Evolutionary conservation across 2,329 filamentous ascomycete species (phyloP), one percentile per base, ranked within the genome.

Genomic region (Nothopassalora personata): DNA sequence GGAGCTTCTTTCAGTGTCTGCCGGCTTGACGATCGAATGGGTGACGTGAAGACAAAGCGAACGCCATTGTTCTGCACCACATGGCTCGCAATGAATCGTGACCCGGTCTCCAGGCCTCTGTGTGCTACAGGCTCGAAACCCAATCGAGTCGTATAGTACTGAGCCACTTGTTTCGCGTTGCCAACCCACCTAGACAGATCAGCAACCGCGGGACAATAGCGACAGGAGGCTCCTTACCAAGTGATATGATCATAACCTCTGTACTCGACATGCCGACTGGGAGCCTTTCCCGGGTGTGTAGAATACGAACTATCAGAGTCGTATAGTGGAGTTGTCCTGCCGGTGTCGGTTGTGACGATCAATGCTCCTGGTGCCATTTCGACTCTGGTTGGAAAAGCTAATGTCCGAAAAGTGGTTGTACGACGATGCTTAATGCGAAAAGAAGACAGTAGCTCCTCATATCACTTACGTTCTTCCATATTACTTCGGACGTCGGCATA

Each of bases 231-330:
- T 5, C 18, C 39, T 18, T 43, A 96, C 92, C 92, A 97, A 67
- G 91, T 92, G 58, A 96, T 84, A 75, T 96, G 90, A 76, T 96
- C 90, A 74, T 96, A 97, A 71, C 90, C 91, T 61, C 85, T 84
- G 78, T 96, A 92, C 7, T 66, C 57, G 53, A 65, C 59, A 11
- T 65, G 57, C 36, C 48, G 28, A 3, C 49, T 46, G 7, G 57
- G 45, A 39, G 60, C 30, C 54, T 59, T 58, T 23, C 62, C 53
- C 5, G 61, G 53, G 28, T 58, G 54, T 11, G 61, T 54, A 5
- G 58, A 46, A n/a, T 23, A 36, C 43, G 46, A 56, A 15, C 52
- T 53, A 31, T 63, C 59, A 6, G 60, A 58, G 28, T 61, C 59
- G 58, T 66, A 64, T 10, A 66, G 62, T n/a, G 66, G 61, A 7